phyloP scores from a whole-genome alignment of 2,329 filamentous ascomycete genomes.

The Trichoderma asperellum region DNA sequence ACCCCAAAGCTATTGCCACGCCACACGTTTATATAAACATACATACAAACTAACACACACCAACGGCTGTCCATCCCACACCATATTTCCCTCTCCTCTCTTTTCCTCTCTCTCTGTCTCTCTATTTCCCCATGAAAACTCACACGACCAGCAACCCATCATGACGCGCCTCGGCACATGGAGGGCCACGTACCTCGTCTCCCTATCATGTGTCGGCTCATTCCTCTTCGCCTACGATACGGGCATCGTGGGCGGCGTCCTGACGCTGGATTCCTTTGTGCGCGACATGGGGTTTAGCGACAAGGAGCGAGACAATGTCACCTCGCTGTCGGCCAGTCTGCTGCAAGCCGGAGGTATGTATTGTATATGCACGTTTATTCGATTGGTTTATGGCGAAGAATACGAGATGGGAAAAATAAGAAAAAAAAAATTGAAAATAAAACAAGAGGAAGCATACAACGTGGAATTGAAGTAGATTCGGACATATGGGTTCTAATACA shows the following conservation, averaged over 20 bases:
- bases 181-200: constrained; percentile 44
- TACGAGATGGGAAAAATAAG: neutral
- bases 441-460: too few relatives aligned
- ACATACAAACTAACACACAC: neutral
- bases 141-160: constrained; percentile 7
- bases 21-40: neutral
- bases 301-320: constrained; percentile 39
- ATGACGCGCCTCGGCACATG: constrained; percentile 42
- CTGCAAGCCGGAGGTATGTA: constrained; percentile 47
- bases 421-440: neutral
- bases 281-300: constrained; percentile 43
- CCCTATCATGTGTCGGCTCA: constrained; percentile 45
- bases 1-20: neutral
- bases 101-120: neutral
- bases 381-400: neutral
- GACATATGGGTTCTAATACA: neutral
- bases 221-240: constrained; percentile 51
- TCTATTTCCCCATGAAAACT: neutral
- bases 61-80: neutral
- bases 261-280: constrained; percentile 46
- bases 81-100: neutral
- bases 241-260: constrained; percentile 48
- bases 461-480: neutral
- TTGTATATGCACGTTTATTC: neutral
- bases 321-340: constrained; percentile 47